Conservation (phyloP, 2,329 filamentous ascomycete genomes). For the Neophaeococcomyces mojaviensis region DNA sequence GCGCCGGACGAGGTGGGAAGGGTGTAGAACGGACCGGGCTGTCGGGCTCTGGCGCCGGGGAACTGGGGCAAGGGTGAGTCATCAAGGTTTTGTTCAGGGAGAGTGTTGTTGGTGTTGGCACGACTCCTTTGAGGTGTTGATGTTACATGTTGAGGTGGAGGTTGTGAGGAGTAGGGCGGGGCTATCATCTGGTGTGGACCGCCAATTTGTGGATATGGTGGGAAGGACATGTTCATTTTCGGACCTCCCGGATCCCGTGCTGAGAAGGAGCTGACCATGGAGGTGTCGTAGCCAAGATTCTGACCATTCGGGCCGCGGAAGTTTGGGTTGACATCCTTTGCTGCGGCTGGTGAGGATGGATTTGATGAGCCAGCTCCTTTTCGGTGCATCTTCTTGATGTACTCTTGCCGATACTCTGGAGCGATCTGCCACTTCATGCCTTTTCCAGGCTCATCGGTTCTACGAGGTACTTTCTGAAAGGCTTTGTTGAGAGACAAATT, state of each 20-base stretch:
- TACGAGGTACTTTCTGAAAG: slow-evolving; percentile 86
- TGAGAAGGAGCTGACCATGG: slow-evolving; percentile 34
- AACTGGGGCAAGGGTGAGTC: slow-evolving; percentile 35
- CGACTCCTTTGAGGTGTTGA: slow-evolving; percentile 40
- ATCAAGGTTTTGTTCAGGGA: slow-evolving; percentile 32
- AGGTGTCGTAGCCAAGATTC: slow-evolving; percentile 24
- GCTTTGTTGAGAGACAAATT: slow-evolving; percentile 92
- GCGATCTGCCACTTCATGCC: slow-evolving; percentile 99
- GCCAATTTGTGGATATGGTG: slow-evolving; percentile 13
- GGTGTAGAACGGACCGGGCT: slow-evolving; percentile 18
- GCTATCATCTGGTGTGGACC: slow-evolving; percentile 14
- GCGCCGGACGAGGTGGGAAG: slow-evolving; percentile 16
- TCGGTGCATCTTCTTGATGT: slow-evolving; percentile 59
- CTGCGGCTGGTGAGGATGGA: slow-evolving; percentile 38
- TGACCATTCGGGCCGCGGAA: slow-evolving; percentile 31
- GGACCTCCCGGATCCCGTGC: slow-evolving; percentile 18
- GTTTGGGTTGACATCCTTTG: slow-evolving; percentile 33
- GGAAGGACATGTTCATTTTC: slow-evolving; percentile 17
- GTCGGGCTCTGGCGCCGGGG: slow-evolving; percentile 22
- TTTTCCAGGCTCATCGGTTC: slow-evolving; percentile 92
- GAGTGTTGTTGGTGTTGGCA: slow-evolving; percentile 24
- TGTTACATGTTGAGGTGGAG: slow-evolving; percentile 36
- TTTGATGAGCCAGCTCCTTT: slow-evolving; percentile 32
- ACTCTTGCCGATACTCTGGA: slow-evolving; percentile 75
- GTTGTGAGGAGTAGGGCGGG: slow-evolving; percentile 10